Conservation (phyloP, 2,329 filamentous ascomycete species). For the Cryoendolithus antarcticus region DNA sequence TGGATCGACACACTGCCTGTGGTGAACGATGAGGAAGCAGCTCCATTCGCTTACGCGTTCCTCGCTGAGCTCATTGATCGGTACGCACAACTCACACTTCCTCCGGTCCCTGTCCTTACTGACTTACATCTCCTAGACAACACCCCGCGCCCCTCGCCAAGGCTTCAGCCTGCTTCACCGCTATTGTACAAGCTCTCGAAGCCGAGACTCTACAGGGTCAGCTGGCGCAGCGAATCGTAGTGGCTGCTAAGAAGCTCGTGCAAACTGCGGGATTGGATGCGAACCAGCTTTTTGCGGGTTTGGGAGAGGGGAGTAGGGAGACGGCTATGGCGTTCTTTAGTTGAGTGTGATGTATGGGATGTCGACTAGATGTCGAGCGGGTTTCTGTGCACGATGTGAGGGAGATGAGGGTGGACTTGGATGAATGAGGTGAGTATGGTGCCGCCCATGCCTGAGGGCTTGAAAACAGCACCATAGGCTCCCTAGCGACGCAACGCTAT, state of each 20-base stretch:
- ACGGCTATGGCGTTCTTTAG: conserved; percentile 30
- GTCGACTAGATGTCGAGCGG: too few species aligned
- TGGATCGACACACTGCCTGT: conserved; percentile 91
- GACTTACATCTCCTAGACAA: conserved; percentile 41
- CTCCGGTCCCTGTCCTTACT: conserved; percentile 6
- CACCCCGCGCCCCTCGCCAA: conserved; percentile 69
- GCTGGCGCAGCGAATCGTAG: conserved; percentile 64
- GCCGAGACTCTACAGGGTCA: conserved; percentile 80
- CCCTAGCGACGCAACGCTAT: too few species aligned
- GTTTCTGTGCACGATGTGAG: too few species aligned
- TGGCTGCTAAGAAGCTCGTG: conserved; percentile 66
- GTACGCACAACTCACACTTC: conserved; percentile 44
- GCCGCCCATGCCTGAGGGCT: too few species aligned
- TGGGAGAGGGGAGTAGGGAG: conserved; percentile 69
- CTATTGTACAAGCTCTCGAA: conserved; percentile 78
- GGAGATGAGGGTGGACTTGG: too few species aligned
- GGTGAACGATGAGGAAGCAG: conserved; percentile 90
- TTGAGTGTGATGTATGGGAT: conserved; percentile 7
- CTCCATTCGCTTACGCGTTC: conserved; percentile 90
- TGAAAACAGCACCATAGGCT: too few species aligned
- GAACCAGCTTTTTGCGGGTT: conserved; percentile 58
- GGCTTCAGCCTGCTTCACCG: conserved; percentile 69
- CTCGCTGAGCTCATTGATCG: conserved; percentile 83
- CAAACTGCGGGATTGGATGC: conserved; percentile 62
- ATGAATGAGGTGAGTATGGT: too few species aligned